Conservation (phyloP, 1,284 basidiomycete species). For the Puccinia hordei region DNA sequence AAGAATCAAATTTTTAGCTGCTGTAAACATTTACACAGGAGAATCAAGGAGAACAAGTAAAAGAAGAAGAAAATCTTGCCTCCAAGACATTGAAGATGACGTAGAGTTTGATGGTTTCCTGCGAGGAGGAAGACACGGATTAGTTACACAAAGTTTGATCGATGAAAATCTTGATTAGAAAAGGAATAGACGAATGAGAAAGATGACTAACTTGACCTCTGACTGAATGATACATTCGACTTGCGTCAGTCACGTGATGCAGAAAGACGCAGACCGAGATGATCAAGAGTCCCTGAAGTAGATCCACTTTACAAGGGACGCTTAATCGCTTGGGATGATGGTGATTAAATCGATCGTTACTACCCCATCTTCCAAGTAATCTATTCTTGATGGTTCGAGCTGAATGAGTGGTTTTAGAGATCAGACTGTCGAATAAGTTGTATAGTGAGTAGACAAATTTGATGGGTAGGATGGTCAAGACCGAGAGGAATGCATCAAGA, state of each 20-base stretch:
- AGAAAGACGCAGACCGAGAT: constrained; percentile 75
- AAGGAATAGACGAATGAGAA: neutral
- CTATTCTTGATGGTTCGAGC: neutral
- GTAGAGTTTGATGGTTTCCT: constrained; percentile 93
- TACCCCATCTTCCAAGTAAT: neutral
- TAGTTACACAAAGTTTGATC: neutral
- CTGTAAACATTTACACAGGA: neutral
- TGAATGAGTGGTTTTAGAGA: neutral
- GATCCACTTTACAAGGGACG: constrained; percentile 86
- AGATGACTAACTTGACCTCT: constrained; percentile 71
- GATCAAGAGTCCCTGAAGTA: constrained; percentile 78
- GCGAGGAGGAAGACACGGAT: neutral
- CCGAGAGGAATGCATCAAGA: constrained; percentile 95
- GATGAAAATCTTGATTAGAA: neutral
- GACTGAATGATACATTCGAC: constrained; percentile 97
- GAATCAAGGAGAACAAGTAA: no score
- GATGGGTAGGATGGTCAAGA: constrained; percentile 95
- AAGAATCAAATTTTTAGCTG: neutral
- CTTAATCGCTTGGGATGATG: constrained; percentile 59
- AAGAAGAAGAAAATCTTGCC: constrained; percentile 63
- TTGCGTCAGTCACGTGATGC: constrained; percentile 83
- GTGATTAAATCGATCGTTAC: neutral
- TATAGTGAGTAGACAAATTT: constrained; percentile 63
- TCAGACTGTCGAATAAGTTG: neutral
- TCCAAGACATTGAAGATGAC: constrained; percentile 98